Evolutionary conservation across 257 asterid species (phyloP).

Genomic region (Solanum arcanum): DNA sequence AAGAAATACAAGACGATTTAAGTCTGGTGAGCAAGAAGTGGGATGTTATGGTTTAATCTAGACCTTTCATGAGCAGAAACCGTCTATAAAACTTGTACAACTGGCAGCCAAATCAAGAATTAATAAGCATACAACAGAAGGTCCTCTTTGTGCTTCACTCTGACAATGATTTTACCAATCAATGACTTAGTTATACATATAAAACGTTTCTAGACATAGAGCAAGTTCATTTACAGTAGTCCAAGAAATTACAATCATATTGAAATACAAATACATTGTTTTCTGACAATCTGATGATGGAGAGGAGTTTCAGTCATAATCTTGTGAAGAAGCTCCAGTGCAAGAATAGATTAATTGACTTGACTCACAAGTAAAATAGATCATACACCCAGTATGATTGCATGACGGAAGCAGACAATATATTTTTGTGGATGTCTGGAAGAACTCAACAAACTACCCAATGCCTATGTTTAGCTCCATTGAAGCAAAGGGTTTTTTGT

Average conservation of each 20-base stretch:
- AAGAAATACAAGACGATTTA: neutral
- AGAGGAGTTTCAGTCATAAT: neutral
- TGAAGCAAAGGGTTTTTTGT: slow-evolving; percentile 47
- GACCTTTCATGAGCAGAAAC: neutral
- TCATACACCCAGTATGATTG: neutral
- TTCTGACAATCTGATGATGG: neutral
- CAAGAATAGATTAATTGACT: neutral
- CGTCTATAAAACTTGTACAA: neutral
- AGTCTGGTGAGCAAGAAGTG: neutral
- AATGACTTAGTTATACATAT: neutral
- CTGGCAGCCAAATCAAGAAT: neutral
- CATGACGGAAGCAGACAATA: neutral
- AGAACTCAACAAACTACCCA: slow-evolving; percentile 45
- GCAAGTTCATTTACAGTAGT: neutral
- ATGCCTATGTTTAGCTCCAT: slow-evolving; percentile 83
- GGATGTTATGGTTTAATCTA: neutral
- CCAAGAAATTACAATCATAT: neutral
- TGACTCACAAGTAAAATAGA: neutral
- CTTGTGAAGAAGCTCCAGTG: neutral
- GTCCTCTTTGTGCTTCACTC: neutral
- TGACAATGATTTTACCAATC: neutral
- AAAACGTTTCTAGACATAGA: neutral
- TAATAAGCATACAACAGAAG: neutral
- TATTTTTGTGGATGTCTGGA: neutral
- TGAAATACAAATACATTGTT: neutral